Evolutionary conservation across 331 rosid genomes (phyloP).

Genomic region (Quercus lobata): DNA sequence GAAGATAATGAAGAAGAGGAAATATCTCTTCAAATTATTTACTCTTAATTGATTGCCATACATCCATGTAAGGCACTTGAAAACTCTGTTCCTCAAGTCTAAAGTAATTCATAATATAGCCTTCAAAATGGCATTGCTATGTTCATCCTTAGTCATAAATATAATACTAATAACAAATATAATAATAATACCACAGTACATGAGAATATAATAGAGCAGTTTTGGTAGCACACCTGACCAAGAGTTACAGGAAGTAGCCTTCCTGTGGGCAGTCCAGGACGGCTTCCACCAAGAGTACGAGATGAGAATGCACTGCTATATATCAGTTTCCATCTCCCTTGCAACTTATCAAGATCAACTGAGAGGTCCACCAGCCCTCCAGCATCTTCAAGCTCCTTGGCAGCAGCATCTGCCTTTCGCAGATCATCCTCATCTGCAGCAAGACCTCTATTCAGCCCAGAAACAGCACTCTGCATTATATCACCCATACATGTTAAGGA

Average conservation of each 20-base stretch:
- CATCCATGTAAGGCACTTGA: neutral
- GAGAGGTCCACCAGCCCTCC: constrained; percentile 79
- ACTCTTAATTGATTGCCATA: neutral
- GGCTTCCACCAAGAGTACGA: constrained; percentile 87
- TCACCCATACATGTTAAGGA: neutral
- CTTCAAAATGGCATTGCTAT: neutral
- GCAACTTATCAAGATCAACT: constrained; percentile 60
- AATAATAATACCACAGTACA: neutral
- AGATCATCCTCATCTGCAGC: constrained; percentile 87
- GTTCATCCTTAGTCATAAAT: constrained; percentile 1
- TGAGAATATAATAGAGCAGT: neutral
- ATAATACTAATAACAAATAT: neutral
- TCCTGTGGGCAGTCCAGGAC: constrained; percentile 92
- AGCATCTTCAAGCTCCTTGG: constrained; percentile 75
- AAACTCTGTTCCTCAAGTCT: neutral
- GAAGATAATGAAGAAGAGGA: neutral
- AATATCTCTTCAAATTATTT: neutral
- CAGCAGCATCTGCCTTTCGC: constrained; percentile 74
- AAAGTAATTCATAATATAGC: neutral
- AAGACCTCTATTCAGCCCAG: constrained; percentile 94
- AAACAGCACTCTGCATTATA: constrained; percentile 65
- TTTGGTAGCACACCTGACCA: constrained; percentile 65
- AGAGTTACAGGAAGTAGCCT: constrained; percentile 91
- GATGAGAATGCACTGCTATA: constrained; percentile 94
- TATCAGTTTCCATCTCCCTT: constrained; percentile 91